Conservation (phyloP, 495 filamentous ascomycete species). For the Bryoglossum gracile region DNA sequence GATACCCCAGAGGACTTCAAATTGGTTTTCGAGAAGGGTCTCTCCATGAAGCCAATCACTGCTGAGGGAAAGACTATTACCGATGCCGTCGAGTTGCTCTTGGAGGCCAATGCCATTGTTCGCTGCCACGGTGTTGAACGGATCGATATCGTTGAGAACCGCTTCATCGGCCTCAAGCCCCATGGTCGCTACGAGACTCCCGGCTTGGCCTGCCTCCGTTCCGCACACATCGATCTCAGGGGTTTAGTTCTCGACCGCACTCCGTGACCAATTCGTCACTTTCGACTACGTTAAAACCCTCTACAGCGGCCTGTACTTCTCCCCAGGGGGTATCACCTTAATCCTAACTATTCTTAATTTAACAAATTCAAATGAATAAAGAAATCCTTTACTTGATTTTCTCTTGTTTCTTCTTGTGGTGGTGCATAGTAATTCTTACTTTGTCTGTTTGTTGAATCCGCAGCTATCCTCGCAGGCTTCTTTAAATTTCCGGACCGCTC, state of each 20-base stretch:
- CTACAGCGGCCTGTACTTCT: constrained; percentile 82
- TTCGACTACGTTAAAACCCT: constrained; percentile 65
- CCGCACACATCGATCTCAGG: constrained; percentile 77
- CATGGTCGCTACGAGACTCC: constrained; percentile 88
- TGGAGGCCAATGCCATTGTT: constrained; percentile 70
- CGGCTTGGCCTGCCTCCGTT: constrained; percentile 59
- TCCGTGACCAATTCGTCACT: constrained; percentile 80
- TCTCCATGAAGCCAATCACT: constrained; percentile 65
- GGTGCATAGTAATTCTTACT: no score
- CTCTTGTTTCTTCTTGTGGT: no score
- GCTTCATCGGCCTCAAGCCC: constrained; percentile 78
- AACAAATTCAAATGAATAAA: no score
- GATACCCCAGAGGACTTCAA: constrained; percentile 70
- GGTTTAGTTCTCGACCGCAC: constrained; percentile 75
- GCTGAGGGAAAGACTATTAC: constrained; percentile 58
- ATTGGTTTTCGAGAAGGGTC: constrained; percentile 76
- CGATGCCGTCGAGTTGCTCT: constrained; percentile 73
- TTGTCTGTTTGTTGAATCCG: no score
- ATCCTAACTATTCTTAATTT: no score
- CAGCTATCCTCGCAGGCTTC: no score
- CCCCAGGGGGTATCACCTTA: constrained; percentile 70
- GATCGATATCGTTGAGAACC: constrained; percentile 90
- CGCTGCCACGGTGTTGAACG: constrained; percentile 72
- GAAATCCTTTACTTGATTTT: no score
- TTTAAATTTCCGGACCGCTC: no score